Evolutionary conservation across 805 yeast genomes (phyloP).

Genomic region (Kockiozyma suomiensis): DNA sequence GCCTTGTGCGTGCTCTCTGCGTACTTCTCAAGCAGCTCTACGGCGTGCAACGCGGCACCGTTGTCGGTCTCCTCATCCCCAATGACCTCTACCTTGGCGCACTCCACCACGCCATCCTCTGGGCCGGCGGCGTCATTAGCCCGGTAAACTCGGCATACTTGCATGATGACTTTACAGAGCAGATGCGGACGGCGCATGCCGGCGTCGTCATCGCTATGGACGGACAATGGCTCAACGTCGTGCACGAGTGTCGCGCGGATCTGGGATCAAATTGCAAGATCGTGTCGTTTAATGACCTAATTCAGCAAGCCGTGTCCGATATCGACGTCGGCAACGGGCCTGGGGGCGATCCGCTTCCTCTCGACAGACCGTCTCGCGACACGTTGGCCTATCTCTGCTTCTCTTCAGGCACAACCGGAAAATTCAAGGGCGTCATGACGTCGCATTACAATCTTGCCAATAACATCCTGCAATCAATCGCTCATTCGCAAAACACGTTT

Average conservation of each 20-base stretch:
- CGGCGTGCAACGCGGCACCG: constrained; percentile 37
- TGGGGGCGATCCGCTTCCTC: constrained; percentile 17
- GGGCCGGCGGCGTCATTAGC: constrained; percentile 17
- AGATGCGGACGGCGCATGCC: constrained; percentile 15
- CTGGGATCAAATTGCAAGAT: neutral
- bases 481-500: neutral
- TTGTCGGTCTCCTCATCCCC: constrained; percentile 39
- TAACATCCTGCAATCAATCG: constrained; percentile 38
- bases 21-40: constrained; percentile 29
- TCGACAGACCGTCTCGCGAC: constrained; percentile 8
- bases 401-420: constrained; percentile 52
- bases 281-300: neutral
- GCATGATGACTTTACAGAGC: constrained; percentile 9
- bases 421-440: constrained; percentile 76
- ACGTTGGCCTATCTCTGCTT: constrained; percentile 39
- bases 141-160: constrained; percentile 18
- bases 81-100: constrained; percentile 40
- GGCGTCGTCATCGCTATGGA: constrained; percentile 9
- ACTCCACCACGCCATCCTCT: constrained; percentile 37
- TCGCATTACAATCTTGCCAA: constrained; percentile 57
- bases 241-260: neutral
- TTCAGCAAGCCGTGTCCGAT: neutral
- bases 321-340: constrained; percentile 3
- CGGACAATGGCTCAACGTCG: constrained; percentile 9
- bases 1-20: constrained; percentile 14